These are phyloP conservation scores for Obba rivulosa DNA, from an alignment of 768 basidiomycete species.

Conservation along the genomic window DNA sequence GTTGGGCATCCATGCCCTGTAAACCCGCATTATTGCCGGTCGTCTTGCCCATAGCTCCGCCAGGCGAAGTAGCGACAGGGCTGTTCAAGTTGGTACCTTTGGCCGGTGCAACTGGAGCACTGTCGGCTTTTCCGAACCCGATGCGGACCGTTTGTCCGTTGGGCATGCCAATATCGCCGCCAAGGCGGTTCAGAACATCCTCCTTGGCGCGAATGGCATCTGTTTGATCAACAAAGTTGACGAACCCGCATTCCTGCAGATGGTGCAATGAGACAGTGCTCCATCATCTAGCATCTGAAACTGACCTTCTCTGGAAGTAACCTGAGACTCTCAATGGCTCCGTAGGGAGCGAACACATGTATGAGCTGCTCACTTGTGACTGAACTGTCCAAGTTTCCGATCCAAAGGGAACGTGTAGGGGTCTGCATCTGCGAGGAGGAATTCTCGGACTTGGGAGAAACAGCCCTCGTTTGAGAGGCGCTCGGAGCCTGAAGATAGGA, in stretches of 20 bases:
- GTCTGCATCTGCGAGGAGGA: slow-evolving; percentile 77
- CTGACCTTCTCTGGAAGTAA: slow-evolving; percentile 94
- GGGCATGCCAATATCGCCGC: slow-evolving; percentile 90
- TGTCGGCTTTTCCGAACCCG: slow-evolving; percentile 97
- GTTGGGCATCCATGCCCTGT: slow-evolving; percentile 74
- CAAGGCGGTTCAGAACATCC: slow-evolving; percentile 92
- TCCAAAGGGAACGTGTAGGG: slow-evolving; percentile 96
- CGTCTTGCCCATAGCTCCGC: slow-evolving; percentile 37
- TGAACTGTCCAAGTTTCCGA: slow-evolving; percentile 93
- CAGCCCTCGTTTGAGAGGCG: slow-evolving; percentile 60
- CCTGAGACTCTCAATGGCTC: slow-evolving; percentile 92
- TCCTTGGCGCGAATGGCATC: slow-evolving; percentile 98
- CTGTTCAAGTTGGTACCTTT: slow-evolving; percentile 63
- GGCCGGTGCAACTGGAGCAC: slow-evolving; percentile 86
- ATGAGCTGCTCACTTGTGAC: slow-evolving; percentile 94
- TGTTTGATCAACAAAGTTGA: slow-evolving; percentile 93
- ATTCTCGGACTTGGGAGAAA: slow-evolving; percentile 77
- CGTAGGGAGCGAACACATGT: slow-evolving; percentile 93
- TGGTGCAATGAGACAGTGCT: not conserved
- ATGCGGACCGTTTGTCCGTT: slow-evolving; percentile 96
- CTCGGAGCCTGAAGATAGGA: slow-evolving; percentile 65
- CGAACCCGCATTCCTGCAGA: slow-evolving; percentile 92
- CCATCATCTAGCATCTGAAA: not conserved
- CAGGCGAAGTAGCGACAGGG: slow-evolving; percentile 62
- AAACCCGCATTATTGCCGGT: slow-evolving; percentile 45